A percentile compares a stretch with the other conserved stretches of the same genome.
Conservation (phyloP, 2,329 filamentous ascomycete genomes). For the Colletotrichum sp. region DNA sequence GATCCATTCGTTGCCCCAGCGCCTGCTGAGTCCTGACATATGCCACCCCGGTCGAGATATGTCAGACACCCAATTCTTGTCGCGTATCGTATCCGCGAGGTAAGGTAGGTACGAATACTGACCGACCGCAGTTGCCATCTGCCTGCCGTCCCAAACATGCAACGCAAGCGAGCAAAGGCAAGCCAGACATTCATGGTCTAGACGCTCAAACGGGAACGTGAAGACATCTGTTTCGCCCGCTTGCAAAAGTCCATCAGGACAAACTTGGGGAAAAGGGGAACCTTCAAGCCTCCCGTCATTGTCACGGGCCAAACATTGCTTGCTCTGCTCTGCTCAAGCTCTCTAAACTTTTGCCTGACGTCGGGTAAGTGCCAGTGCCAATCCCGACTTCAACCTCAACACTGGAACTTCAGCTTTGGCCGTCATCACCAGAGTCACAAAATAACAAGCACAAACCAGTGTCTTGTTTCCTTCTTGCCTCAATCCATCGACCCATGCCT, state of each 20-base stretch:
- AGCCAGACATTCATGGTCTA: not conserved
- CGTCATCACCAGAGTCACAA: not conserved
- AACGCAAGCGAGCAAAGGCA: not conserved
- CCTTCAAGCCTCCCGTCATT: not conserved
- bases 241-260: not conserved
- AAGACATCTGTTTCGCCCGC: not conserved
- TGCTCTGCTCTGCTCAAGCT: not conserved
- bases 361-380: not conserved
- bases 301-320: not conserved
- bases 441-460: not conserved
- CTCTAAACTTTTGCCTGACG: not conserved
- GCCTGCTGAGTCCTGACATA: constrained; percentile 10
- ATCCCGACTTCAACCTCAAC: not conserved
- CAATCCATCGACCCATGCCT: not conserved
- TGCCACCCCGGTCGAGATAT: constrained; percentile 6
- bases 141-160: not conserved
- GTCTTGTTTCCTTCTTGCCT: not conserved
- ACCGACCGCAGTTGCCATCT: not conserved
- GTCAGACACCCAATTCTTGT: constrained; percentile 2
- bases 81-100: not conserved
- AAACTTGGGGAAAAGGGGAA: not conserved
- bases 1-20: constrained; percentile 15
- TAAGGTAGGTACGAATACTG: not conserved
- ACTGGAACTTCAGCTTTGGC: not conserved
- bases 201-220: not conserved